Percentiles rank a stretch among this genome's conserved stretches.
Conservation (phyloP, 2,329 filamentous ascomycete genomes). For the Sclerotiophoma versabilis region DNA sequence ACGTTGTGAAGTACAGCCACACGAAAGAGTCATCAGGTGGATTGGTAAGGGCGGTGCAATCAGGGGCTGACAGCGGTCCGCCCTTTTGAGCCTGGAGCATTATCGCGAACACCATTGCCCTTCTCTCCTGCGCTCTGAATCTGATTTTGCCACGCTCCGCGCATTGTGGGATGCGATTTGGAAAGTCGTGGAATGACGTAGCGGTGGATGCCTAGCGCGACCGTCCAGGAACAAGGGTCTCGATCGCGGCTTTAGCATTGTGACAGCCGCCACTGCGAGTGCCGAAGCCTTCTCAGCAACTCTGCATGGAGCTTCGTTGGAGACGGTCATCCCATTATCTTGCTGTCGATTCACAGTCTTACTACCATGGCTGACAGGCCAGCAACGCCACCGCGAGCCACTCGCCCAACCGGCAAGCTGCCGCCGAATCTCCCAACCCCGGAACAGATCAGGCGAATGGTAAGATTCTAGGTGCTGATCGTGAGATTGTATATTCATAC, state of each 20-base stretch:
- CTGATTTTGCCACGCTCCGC: not conserved
- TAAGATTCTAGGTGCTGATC: slow-evolving; percentile 32
- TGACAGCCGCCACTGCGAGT: slow-evolving; percentile 24
- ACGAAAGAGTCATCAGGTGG: slow-evolving; percentile 42
- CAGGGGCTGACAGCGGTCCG: slow-evolving; percentile 16
- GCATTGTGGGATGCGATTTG: slow-evolving; percentile 16
- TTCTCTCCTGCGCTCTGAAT: not conserved
- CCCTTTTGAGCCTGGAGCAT: slow-evolving; percentile 21
- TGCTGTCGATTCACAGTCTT: not conserved
- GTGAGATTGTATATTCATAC: not conserved
- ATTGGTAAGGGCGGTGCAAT: slow-evolving; percentile 42
- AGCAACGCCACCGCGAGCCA: slow-evolving; percentile 57
- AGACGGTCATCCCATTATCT: no score
- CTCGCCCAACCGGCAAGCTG: slow-evolving; percentile 48
- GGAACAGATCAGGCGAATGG: slow-evolving; percentile 67
- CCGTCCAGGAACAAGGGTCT: slow-evolving; percentile 34
- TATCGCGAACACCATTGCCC: not conserved
- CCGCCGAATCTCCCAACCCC: slow-evolving; percentile 62
- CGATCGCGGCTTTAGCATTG: slow-evolving; percentile 15
- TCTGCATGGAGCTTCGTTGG: not conserved
- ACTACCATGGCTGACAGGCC: slow-evolving; percentile 50
- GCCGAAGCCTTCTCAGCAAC: not conserved
- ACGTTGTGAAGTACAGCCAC: slow-evolving; percentile 39
- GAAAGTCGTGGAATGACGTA: slow-evolving; percentile 20
- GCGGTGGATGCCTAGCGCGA: slow-evolving; percentile 35